These are phyloP conservation scores for Kodamaea kakaduensis DNA, from an alignment of 805 yeast genomes.

Conservation along the genomic window DNA sequence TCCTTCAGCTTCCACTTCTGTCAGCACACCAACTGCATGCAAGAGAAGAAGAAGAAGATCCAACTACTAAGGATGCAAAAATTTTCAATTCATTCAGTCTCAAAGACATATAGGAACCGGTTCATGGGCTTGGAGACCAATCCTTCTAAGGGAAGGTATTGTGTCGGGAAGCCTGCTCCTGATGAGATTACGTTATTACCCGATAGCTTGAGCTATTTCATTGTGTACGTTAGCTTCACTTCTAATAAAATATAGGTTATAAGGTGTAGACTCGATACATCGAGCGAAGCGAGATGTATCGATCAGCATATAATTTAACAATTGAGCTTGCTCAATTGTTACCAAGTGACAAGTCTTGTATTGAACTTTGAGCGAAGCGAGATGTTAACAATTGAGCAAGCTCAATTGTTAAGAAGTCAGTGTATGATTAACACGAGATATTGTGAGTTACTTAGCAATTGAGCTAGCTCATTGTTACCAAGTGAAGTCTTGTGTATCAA, in stretches of 20 bases:
- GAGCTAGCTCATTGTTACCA: too few species aligned
- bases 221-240: conserved; percentile 5
- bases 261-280: background rate
- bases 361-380: too few species aligned
- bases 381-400: too few species aligned
- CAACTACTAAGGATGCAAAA: conserved; percentile 13
- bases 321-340: too few species aligned
- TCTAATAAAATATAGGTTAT: background rate
- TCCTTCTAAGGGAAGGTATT: conserved; percentile 2
- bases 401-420: too few species aligned
- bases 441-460: too few species aligned
- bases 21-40: conserved; percentile 20
- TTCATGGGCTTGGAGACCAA: background rate
- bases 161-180: background rate
- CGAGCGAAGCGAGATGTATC: too few species aligned
- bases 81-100: background rate
- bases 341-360: too few species aligned
- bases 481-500: too few species aligned
- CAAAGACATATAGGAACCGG: background rate
- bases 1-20: conserved; percentile 11
- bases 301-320: too few species aligned
- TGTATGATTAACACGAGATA: too few species aligned
- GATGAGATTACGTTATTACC: conserved; percentile 7
- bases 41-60: conserved; percentile 31
- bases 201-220: background rate